phyloP scores from a whole-genome alignment of 352 stramenopile species.

The Globisporangium mamillatum region DNA sequence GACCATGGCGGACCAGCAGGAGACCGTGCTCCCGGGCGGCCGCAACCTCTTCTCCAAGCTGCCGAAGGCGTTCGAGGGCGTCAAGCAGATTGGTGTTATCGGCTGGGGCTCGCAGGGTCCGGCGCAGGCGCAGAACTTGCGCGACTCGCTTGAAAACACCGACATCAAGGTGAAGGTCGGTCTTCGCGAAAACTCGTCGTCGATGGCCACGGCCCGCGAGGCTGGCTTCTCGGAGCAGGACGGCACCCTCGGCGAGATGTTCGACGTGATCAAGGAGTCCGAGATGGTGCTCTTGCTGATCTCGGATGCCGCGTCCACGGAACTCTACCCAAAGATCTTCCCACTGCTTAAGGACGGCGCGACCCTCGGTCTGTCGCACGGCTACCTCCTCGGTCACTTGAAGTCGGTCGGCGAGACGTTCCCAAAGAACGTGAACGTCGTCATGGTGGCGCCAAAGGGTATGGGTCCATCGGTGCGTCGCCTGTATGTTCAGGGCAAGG shows the following conservation, averaged over 20 bases:
- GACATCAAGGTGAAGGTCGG: slow-evolving; percentile 92
- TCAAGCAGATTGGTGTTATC: slow-evolving; percentile 97
- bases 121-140: slow-evolving; percentile 96
- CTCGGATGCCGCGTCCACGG: slow-evolving; percentile 93
- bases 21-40: slow-evolving; percentile 75
- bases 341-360: slow-evolving; percentile 93
- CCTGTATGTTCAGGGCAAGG: slow-evolving; percentile 98
- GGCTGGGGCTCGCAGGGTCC: slow-evolving; percentile 97
- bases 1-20: slow-evolving; percentile 67
- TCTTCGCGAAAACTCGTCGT: slow-evolving; percentile 75
- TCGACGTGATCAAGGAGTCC: slow-evolving; percentile 94
- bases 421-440: slow-evolving; percentile 96
- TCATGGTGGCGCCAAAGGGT: slow-evolving; percentile 97
- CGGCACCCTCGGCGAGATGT: slow-evolving; percentile 95
- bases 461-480: slow-evolving; percentile 96
- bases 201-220: slow-evolving; percentile 74
- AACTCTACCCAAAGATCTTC: slow-evolving; percentile 97
- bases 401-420: slow-evolving; percentile 95
- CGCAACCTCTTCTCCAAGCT: slow-evolving; percentile 95
- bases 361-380: slow-evolving; percentile 96
- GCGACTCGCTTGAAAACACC: slow-evolving; percentile 93
- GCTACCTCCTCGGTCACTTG: slow-evolving; percentile 96
- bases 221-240: slow-evolving; percentile 93
- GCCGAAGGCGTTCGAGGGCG: slow-evolving; percentile 94
- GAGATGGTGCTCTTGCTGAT: slow-evolving; percentile 98